Percentiles rank a stretch among this genome's conserved stretches.
phyloP scores from a whole-genome alignment of 129 eudicot genomes.

The Lactuca sativa region DNA sequence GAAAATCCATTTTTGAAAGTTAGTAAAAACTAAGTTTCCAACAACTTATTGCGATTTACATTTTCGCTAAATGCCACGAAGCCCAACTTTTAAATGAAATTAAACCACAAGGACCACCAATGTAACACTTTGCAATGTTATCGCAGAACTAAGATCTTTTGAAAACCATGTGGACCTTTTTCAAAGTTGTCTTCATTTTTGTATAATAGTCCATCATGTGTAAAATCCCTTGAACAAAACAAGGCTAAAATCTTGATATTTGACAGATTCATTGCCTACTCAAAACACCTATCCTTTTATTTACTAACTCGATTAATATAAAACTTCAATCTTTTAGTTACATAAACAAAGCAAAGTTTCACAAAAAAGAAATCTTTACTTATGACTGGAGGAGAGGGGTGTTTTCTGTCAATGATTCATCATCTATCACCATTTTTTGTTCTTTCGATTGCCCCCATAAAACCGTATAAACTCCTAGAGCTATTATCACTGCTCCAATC shows the following conservation, averaged over 20 bases:
- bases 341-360: constrained; percentile 13
- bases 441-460: constrained; percentile 70
- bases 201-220: too few species aligned
- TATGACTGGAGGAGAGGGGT: constrained; percentile 37
- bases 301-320: neutral
- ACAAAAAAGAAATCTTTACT: constrained; percentile 7
- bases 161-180: too few species aligned
- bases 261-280: neutral
- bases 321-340: neutral
- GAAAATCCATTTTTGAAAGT: too few species aligned
- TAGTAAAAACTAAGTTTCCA: too few species aligned
- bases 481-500: constrained; percentile 56
- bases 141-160: too few species aligned
- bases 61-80: too few species aligned
- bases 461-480: constrained; percentile 66
- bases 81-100: too few species aligned
- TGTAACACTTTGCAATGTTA: too few species aligned
- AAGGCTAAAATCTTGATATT: neutral
- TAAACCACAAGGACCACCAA: too few species aligned
- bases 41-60: too few species aligned
- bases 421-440: constrained; percentile 8
- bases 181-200: too few species aligned
- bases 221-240: neutral
- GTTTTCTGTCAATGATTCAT: constrained; percentile 32
- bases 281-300: neutral